A percentile compares a stretch with the other conserved stretches of the same genome.
Evolutionary conservation across 2,329 filamentous ascomycete species (phyloP).

Genomic region (Passalora sequoiae): DNA sequence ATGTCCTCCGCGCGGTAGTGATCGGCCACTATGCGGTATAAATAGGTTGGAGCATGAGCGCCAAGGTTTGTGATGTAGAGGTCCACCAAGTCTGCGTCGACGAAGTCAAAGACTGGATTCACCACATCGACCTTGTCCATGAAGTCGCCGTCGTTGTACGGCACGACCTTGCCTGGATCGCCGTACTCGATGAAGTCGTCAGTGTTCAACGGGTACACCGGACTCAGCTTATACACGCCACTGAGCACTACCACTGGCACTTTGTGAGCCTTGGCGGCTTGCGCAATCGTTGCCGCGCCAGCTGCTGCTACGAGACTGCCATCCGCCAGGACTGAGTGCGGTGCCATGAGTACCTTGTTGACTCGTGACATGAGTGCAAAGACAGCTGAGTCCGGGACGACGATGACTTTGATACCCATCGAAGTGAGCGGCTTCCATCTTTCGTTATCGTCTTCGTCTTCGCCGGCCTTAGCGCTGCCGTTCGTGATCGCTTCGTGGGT

Average conservation of each 20-base stretch:
- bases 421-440: slow-evolving; percentile 73
- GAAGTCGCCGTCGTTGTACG: slow-evolving; percentile 72
- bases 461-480: slow-evolving; percentile 44
- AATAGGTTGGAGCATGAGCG: slow-evolving; percentile 63
- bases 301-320: slow-evolving; percentile 79
- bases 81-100: slow-evolving; percentile 69
- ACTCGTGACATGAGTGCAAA: slow-evolving; percentile 93
- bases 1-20: slow-evolving; percentile 72
- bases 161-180: slow-evolving; percentile 68
- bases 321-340: slow-evolving; percentile 81
- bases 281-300: slow-evolving; percentile 77
- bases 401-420: slow-evolving; percentile 74
- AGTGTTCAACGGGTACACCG: slow-evolving; percentile 78
- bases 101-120: slow-evolving; percentile 76
- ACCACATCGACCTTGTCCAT: slow-evolving; percentile 72
- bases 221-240: slow-evolving; percentile 90
- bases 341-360: slow-evolving; percentile 89
- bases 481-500: slow-evolving; percentile 58
- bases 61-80: slow-evolving; percentile 83
- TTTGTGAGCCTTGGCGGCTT: slow-evolving; percentile 74
- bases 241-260: slow-evolving; percentile 84
- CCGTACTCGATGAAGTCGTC: slow-evolving; percentile 82
- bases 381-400: slow-evolving; percentile 76
- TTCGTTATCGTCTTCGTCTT: slow-evolving; percentile 45
- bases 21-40: slow-evolving; percentile 68